A percentile compares a stretch with the other conserved stretches of the same genome.
Conservation (phyloP, 2,329 filamentous ascomycete genomes). For the Xylariaceae sp. region DNA sequence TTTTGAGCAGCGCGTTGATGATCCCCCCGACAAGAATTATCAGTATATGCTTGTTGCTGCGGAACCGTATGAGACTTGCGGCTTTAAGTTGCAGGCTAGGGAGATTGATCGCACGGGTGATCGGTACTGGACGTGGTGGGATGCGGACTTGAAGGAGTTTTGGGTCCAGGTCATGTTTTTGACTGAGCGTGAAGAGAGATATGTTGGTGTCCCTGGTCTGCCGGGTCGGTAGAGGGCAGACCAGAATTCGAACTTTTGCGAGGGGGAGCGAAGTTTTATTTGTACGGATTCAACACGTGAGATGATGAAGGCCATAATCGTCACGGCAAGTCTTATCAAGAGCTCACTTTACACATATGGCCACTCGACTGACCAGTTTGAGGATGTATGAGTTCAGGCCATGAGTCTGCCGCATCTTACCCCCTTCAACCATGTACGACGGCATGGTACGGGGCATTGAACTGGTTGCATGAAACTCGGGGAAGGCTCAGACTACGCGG, state of each 20-base stretch:
- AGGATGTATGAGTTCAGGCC: neutral
- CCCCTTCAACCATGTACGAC: neutral
- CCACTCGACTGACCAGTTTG: slow-evolving; percentile 6
- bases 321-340: slow-evolving; percentile 12
- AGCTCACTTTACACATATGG: neutral
- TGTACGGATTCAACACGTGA: neutral
- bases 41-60: slow-evolving; percentile 94
- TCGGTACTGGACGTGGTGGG: slow-evolving; percentile 90
- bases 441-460: too few species aligned
- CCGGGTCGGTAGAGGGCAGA: slow-evolving; percentile 32
- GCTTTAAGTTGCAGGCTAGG: slow-evolving; percentile 88
- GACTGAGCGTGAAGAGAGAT: slow-evolving; percentile 94
- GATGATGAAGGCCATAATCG: neutral
- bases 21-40: slow-evolving; percentile 82
- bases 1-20: slow-evolving; percentile 91
- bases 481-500: neutral
- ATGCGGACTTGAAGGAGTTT: slow-evolving; percentile 92
- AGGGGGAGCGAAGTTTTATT: neutral
- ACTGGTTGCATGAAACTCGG: neutral
- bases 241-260: neutral
- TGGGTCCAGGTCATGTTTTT: slow-evolving; percentile 98
- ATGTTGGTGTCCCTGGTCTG: slow-evolving; percentile 59
- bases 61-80: slow-evolving; percentile 96
- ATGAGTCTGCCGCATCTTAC: neutral
- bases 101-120: slow-evolving; percentile 89